A percentile compares a stretch with the other conserved stretches of the same genome.
Conservation (phyloP, 1,284 basidiomycete genomes). For the Amylostereum areolatum region DNA sequence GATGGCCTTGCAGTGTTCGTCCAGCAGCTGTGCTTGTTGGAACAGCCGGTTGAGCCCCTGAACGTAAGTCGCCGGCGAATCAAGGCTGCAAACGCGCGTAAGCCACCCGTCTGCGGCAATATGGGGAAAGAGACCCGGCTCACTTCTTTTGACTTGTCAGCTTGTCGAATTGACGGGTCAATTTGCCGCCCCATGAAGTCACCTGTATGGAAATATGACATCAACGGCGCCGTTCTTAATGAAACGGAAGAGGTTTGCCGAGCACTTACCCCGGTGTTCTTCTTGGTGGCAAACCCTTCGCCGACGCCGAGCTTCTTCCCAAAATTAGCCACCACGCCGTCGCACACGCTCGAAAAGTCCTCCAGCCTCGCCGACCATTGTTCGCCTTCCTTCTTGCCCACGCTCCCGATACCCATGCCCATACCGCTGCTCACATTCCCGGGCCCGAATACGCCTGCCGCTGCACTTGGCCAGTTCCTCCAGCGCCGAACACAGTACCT, state of each 20-base stretch:
- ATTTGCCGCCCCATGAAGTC: slow-evolving; percentile 73
- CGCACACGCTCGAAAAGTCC: slow-evolving; percentile 72
- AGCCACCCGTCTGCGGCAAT: slow-evolving; percentile 13
- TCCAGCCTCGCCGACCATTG: slow-evolving; percentile 66
- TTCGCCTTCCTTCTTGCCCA: slow-evolving; percentile 67
- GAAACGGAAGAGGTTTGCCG: background rate
- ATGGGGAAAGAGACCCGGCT: slow-evolving; percentile 25
- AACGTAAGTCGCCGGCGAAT: slow-evolving; percentile 85
- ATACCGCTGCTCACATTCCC: slow-evolving; percentile 72
- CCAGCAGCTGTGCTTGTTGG: slow-evolving; percentile 71
- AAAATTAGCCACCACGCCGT: slow-evolving; percentile 78
- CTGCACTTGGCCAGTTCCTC: slow-evolving; percentile 67
- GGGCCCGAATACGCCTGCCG: slow-evolving; percentile 68
- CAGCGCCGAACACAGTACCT: slow-evolving; percentile 69
- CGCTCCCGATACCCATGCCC: slow-evolving; percentile 61
- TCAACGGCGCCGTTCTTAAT: slow-evolving; percentile 10
- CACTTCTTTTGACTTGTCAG: slow-evolving; percentile 89
- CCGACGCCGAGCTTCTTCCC: slow-evolving; percentile 88
- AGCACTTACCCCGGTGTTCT: slow-evolving; percentile 56
- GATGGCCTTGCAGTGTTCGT: slow-evolving; percentile 80
- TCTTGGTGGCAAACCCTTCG: slow-evolving; percentile 78
- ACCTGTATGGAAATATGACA: slow-evolving; percentile 30
- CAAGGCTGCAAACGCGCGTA: slow-evolving; percentile 48
- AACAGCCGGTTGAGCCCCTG: slow-evolving; percentile 76
- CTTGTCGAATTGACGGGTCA: slow-evolving; percentile 82